Evolutionary conservation across 306 rosid genomes (phyloP).

Genomic region (Sphenostylis stenocarpa): DNA sequence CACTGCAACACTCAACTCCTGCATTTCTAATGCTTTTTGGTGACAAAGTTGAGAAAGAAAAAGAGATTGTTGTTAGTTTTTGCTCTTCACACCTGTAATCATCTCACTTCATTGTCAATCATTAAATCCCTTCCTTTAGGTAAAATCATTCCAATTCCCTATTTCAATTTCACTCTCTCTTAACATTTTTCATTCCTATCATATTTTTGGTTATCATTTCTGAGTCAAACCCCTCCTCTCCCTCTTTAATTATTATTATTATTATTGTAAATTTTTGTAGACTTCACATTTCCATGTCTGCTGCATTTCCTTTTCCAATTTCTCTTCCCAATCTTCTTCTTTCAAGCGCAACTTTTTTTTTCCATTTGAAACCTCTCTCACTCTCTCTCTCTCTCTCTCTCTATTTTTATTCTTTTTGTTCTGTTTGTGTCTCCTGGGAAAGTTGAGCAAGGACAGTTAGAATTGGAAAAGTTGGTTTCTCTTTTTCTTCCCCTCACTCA

Average conservation of each 20-base stretch:
- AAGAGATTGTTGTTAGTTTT: too few relatives aligned
- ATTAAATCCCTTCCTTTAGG: constrained; percentile 31
- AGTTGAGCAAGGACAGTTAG: constrained; percentile 8
- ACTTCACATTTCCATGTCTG: background rate
- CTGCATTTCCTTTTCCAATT: background rate
- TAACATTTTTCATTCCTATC: background rate
- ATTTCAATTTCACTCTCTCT: background rate
- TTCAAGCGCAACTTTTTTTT: background rate
- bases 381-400: background rate
- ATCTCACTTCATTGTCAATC: background rate
- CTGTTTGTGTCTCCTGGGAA: constrained; percentile 31
- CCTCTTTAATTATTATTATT: background rate
- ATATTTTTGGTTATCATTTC: constrained; percentile 9
- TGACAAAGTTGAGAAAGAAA: too few relatives aligned
- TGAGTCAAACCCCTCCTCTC: background rate
- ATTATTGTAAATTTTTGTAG: background rate
- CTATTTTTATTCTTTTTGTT: background rate
- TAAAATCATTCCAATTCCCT: constrained; percentile 29
- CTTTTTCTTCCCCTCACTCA: background rate
- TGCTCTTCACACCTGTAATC: background rate
- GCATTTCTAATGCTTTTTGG: background rate
- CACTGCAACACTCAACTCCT: background rate
- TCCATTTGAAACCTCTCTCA: constrained; percentile 50
- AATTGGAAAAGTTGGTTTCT: background rate
- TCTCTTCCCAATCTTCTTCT: background rate